These are phyloP conservation scores for Solanum chacoense DNA, from an alignment of 305 asterid genomes.

Conservation along the genomic window DNA sequence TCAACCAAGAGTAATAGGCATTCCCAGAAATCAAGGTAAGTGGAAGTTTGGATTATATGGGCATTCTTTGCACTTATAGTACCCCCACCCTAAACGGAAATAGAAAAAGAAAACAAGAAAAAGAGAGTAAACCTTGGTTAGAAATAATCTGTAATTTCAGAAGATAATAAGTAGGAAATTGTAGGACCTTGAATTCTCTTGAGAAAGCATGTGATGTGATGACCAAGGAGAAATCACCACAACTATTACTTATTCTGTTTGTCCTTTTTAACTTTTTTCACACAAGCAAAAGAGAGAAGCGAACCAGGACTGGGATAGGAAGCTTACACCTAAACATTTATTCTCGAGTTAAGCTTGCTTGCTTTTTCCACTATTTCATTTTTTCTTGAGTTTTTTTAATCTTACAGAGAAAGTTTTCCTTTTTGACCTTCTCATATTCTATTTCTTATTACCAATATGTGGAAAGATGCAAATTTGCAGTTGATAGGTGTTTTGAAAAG, in stretches of 20 bases:
- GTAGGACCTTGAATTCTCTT: not conserved
- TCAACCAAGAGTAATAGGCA: slow-evolving; percentile 2
- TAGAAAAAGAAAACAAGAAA: not conserved
- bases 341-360: not conserved
- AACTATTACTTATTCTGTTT: not conserved
- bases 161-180: not conserved
- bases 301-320: not conserved
- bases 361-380: not conserved
- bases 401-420: not conserved
- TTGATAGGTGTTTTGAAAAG: not conserved
- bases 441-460: not conserved
- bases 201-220: not conserved
- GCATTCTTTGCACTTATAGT: not conserved
- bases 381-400: not conserved
- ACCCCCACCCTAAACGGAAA: not conserved
- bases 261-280: not conserved
- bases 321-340: not conserved
- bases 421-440: not conserved
- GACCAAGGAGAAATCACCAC: not conserved
- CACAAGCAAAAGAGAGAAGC: not conserved
- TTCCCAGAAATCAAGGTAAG: slow-evolving; percentile 1
- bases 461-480: not conserved
- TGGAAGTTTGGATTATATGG: not conserved
- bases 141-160: not conserved
- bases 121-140: not conserved